phyloP scores from a whole-genome alignment of 2,329 filamentous ascomycete genomes.

The Colletotrichum sp. region DNA sequence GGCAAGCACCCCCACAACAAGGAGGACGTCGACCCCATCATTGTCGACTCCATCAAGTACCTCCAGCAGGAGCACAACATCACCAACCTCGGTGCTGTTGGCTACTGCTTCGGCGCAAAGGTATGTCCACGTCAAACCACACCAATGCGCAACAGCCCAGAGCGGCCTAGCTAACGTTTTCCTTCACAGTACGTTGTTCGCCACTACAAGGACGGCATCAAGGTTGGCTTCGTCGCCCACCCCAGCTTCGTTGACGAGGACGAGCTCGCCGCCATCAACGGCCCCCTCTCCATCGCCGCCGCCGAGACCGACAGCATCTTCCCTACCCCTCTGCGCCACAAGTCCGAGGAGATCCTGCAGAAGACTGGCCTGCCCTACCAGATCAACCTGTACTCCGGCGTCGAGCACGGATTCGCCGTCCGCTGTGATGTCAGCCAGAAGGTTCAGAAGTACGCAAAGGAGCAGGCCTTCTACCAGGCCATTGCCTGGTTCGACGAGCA shows the following conservation, averaged over 20 bases:
- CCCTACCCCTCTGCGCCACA: constrained; percentile 65
- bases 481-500: constrained; percentile 76
- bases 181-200: constrained; percentile 68
- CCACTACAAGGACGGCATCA: constrained; percentile 66
- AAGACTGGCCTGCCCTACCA: constrained; percentile 69
- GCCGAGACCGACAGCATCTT: constrained; percentile 71
- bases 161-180: background rate
- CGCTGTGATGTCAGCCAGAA: constrained; percentile 66
- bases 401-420: constrained; percentile 78
- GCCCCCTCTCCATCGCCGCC: constrained; percentile 71
- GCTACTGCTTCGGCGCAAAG: constrained; percentile 81
- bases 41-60: constrained; percentile 51
- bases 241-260: constrained; percentile 75
- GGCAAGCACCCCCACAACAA: constrained; percentile 51
- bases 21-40: constrained; percentile 36
- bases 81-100: constrained; percentile 67
- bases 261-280: constrained; percentile 69
- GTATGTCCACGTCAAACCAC: constrained; percentile 35
- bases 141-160: background rate
- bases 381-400: constrained; percentile 75
- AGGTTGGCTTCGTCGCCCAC: constrained; percentile 77
- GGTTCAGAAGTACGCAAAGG: constrained; percentile 72
- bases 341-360: constrained; percentile 67
- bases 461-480: constrained; percentile 81
- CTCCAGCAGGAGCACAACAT: constrained; percentile 60